A percentile compares a stretch with the other conserved stretches of the same genome.
Conservation (phyloP, 371 early-diverging fungal genomes). For the Rhizoclosmatium hyalinum region DNA sequence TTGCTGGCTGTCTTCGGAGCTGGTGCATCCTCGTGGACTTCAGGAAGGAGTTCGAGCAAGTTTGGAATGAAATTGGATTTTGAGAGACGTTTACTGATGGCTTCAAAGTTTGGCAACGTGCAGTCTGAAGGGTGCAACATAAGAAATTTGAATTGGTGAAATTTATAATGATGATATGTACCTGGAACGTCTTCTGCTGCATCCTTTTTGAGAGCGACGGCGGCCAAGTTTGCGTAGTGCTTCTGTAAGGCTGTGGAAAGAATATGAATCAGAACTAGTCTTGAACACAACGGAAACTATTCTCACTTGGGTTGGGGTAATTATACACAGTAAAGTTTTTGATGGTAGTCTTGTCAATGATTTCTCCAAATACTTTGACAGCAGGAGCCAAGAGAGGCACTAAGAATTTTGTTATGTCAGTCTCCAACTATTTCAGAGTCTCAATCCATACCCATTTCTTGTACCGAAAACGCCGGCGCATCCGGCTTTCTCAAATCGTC, state of each 20-base stretch:
- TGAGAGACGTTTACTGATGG: constrained; percentile 33
- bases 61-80: constrained; percentile 24
- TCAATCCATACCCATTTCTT: constrained; percentile 2
- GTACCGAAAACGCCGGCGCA: constrained; percentile 25
- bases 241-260: constrained; percentile 55
- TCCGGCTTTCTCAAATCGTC: constrained; percentile 69
- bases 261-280: neutral
- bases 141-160: constrained; percentile 3
- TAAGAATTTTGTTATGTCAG: neutral
- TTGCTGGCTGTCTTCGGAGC: constrained; percentile 22
- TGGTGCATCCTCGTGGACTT: constrained; percentile 16
- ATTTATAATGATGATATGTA: constrained; percentile 15
- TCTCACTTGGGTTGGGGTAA: constrained; percentile 71
- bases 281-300: neutral
- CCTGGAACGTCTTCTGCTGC: constrained; percentile 43
- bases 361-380: constrained; percentile 35
- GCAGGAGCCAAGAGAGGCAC: constrained; percentile 23
- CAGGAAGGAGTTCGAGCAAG: constrained; percentile 29
- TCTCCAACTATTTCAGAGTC: neutral
- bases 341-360: constrained; percentile 56
- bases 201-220: constrained; percentile 60
- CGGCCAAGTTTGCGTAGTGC: constrained; percentile 68
- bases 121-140: constrained; percentile 25
- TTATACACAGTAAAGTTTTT: constrained; percentile 57
- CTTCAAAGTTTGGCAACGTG: constrained; percentile 39